Evolutionary conservation across 805 yeast species (phyloP).

Genomic region (Tetrapisispora fleetii): DNA sequence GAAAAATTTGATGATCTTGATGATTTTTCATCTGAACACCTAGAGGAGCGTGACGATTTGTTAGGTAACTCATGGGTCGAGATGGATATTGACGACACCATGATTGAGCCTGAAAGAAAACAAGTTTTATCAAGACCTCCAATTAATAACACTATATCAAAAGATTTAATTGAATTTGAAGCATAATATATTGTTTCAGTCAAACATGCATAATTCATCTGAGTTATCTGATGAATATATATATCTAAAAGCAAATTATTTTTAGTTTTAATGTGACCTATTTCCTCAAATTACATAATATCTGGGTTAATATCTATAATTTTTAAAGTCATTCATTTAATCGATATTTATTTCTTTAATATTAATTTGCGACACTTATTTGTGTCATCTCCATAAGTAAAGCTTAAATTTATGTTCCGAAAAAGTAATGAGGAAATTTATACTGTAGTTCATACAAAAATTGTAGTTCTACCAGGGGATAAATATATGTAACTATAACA

Average conservation of each 20-base stretch:
- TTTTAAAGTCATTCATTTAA: neutral
- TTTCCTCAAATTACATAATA: no score
- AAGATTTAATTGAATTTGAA: constrained; percentile 26
- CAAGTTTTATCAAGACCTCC: neutral
- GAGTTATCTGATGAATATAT: neutral
- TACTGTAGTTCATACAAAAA: neutral
- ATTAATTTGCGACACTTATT: no score
- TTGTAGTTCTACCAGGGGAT: no score
- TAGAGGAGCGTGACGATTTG: constrained; percentile 22
- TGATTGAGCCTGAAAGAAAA: constrained; percentile 6
- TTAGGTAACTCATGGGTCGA: constrained; percentile 23
- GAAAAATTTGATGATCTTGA: constrained; percentile 25
- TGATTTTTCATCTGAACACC: constrained; percentile 23
- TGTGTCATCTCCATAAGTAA: no score
- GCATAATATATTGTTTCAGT: constrained; percentile 9
- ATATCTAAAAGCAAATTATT: no score
- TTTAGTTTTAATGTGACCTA: neutral
- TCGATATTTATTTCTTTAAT: no score
- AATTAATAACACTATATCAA: neutral
- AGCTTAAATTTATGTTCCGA: neutral
- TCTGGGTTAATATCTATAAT: neutral
- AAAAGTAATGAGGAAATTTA: neutral
- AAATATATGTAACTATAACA: no score
- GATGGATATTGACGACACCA: constrained; percentile 13
- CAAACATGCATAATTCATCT: neutral